phyloP scores from a whole-genome alignment of 2,329 filamentous ascomycete species.

The Scleromitrula shiraiana region DNA sequence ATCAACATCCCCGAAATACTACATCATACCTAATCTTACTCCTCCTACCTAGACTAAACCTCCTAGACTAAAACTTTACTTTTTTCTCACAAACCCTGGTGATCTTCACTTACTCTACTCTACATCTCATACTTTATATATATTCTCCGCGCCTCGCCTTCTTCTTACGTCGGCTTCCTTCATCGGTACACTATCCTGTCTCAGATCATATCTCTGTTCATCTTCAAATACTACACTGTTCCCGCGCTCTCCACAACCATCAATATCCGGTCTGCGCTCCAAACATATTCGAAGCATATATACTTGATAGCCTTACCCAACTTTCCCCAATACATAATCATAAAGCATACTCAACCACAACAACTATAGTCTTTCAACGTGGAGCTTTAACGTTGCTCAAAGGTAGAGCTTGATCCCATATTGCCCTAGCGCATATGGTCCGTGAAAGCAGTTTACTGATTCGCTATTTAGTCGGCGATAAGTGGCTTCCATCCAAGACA shows the following conservation, averaged over 20 bases:
- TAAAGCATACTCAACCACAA: constrained; percentile 1
- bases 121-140: constrained; percentile 13
- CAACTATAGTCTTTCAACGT: constrained; percentile 8
- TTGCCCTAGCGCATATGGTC: not conserved
- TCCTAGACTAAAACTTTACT: constrained; percentile 9
- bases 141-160: constrained; percentile 17
- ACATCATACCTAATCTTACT: constrained; percentile 26
- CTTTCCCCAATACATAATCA: not conserved
- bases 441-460: constrained; percentile 13
- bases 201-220: constrained; percentile 21
- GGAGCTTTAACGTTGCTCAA: constrained; percentile 11
- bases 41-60: constrained; percentile 4
- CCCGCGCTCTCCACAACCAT: constrained; percentile 3
- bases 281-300: not conserved
- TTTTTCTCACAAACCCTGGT: constrained; percentile 6
- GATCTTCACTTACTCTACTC: not conserved
- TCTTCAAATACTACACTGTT: constrained; percentile 3
- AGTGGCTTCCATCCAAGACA: constrained; percentile 19
- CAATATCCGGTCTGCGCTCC: not conserved
- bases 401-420: constrained; percentile 14
- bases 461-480: constrained; percentile 17
- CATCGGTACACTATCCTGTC: constrained; percentile 18
- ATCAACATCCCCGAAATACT: constrained; percentile 21
- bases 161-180: constrained; percentile 12
- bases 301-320: not conserved